phyloP scores from a whole-genome alignment of 768 basidiomycete genomes.

The Termitomyces sp. region DNA sequence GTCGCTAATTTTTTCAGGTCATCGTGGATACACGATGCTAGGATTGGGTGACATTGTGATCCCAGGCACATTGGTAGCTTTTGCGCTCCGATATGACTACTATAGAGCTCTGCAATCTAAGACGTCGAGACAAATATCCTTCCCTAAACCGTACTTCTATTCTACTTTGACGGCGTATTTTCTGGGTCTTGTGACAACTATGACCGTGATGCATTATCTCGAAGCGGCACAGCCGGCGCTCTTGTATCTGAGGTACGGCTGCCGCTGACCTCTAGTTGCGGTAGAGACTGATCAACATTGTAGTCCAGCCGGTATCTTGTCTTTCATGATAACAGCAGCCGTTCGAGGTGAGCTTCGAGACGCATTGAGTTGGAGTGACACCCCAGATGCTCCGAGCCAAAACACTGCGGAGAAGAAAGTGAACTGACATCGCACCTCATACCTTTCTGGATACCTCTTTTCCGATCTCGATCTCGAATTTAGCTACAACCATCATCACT shows the following conservation, averaged over 20 bases:
- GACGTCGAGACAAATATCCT: constrained; percentile 25
- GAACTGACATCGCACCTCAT: constrained; percentile 1
- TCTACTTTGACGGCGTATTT: constrained; percentile 69
- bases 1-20: constrained; percentile 41
- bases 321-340: constrained; percentile 56
- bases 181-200: constrained; percentile 66
- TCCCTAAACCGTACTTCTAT: constrained; percentile 72
- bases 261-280: background rate
- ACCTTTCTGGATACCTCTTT: background rate
- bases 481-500: no score
- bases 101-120: constrained; percentile 31
- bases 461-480: background rate
- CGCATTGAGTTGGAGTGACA: constrained; percentile 72
- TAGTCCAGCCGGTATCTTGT: constrained; percentile 73
- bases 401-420: constrained; percentile 9
- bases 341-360: constrained; percentile 63
- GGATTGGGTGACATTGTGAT: constrained; percentile 86
- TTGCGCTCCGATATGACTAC: constrained; percentile 83
- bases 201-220: constrained; percentile 80
- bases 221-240: constrained; percentile 84
- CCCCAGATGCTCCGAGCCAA: constrained; percentile 16
- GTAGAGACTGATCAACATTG: constrained; percentile 1
- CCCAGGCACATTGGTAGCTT: constrained; percentile 66
- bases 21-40: constrained; percentile 77
- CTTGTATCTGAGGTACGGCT: constrained; percentile 81